Base-by-base conservation (phyloP, 495 filamentous ascomycete genomes). In the Penicillium verhagenii region DNA sequence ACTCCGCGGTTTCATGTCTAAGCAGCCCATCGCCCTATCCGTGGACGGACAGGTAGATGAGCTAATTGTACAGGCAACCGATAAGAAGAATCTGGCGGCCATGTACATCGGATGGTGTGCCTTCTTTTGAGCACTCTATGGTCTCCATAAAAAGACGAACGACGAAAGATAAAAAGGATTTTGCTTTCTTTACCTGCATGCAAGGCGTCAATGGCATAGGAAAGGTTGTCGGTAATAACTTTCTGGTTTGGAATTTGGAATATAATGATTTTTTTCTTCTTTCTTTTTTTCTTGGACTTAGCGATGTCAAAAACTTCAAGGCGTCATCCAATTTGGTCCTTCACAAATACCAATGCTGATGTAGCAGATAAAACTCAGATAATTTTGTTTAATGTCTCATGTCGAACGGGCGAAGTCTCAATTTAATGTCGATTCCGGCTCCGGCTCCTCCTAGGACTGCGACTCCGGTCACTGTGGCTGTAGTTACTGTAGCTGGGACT, bases 61-160 rank as follows among this genome's bases (percentile, higher is more conserved):
- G 66, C 68, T 99, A 64, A 91, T 97, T 49, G 77, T 86, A 70
- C 85, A 91, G 72, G 93, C 94, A 56, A 87, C 86, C 19, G 80
- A 89, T 68, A 84, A 85, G 42, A 81, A 65, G 61, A 92, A 89
- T 61, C 72, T 99, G 68, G 81, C 88, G 14, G 80, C 80, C 6
- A 98, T 98, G 94, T 98, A 98, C 72, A 94, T 97, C 72, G 94
- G 94, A 21, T 98, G 94, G 94, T 96, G 91, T 79, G 82, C 93
- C 19, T 97, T 97, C 65, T 85, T 96, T 58, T 97, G 60, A 72
- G 31, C 20, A n/a, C 8, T n/a, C 10, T 9, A 25, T 23, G 31
- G 6, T 18, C 21, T 24, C 19, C 38, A 42, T 42, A 18, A 14
- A 42, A 42, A 42, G 4, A 9, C 3, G n/a, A 19, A 42, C 20